Base-by-base conservation (phyloP, 1,284 basidiomycete genomes). In the Sanghuangporus weigelae region DNA sequence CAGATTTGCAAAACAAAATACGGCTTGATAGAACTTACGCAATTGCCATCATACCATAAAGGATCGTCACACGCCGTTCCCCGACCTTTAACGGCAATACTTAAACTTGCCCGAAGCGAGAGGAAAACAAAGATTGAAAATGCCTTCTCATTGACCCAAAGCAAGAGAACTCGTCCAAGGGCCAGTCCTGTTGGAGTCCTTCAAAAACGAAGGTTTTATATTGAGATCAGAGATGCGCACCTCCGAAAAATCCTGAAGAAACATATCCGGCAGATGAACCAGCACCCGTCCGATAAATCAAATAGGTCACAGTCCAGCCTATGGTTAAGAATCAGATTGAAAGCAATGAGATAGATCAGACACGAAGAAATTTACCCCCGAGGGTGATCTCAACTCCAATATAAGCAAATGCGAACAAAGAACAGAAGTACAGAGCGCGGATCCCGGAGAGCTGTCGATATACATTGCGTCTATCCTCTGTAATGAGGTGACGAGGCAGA, bases 351-450 rank as follows among this genome's bases (percentile, higher is more conserved):
- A 31, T 31, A 31, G 26, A 31, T 4, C 26, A 31, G 10, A 42
- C 7, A n/a, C 21, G 48, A 49, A 49, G 4, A 2, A 19, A 67
- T 71, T 46, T 64, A 83, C 84, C 83, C 68, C 84, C 86, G 57
- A 86, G 79, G 0, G 85, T 86, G 1, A 87, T 85, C 68, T 89
- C 86, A 0, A 84, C 78, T 6, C 87, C 86, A 53, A 88, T 84
- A 69, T 89, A 88, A 8, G 89, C 79, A n/a, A 87, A 74, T 36
- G 82, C 77, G 71, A 85, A 90, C 57, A 85, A 73, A 0, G 86
- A 83, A 16, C 89, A 72, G 39, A 82, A 72, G 67, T 88, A 84
- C 0, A 88, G 82, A 6, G 78, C 75, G 56, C 75, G 78, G 36
- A 79, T 74, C n/a, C 76, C 71, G 61, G 87, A 66, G 46, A 89